Evolutionary conservation across 2,329 filamentous ascomycete genomes (phyloP).

Genomic region (Claviceps monticola): DNA sequence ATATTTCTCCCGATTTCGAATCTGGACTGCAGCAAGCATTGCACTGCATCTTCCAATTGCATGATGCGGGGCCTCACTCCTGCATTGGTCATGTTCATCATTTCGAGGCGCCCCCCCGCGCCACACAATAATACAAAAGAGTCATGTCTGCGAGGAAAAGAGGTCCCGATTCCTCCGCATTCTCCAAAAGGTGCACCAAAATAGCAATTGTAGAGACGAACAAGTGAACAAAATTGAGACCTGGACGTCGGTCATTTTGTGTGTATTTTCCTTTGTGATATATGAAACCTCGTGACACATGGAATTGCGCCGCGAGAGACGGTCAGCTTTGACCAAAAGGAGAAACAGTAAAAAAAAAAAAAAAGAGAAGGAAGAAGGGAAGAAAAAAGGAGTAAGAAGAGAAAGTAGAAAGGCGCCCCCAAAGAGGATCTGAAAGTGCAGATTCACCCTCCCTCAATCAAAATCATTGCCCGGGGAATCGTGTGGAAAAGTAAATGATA

Average conservation of each 20-base stretch:
- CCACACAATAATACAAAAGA: neutral
- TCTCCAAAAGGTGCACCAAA: neutral
- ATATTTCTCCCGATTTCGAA: neutral
- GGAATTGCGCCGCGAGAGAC: neutral
- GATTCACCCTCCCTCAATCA: neutral
- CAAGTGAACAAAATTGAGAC: neutral
- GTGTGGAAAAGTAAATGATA: neutral
- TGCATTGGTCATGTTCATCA: neutral
- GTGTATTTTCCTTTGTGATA: neutral
- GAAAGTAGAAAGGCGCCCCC: neutral
- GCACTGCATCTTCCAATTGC: neutral
- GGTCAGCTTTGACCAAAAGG: neutral
- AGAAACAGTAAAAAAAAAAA: neutral
- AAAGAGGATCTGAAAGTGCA: neutral
- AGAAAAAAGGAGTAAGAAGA: neutral
- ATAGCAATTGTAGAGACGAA: constrained; percentile 1
- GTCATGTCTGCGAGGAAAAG: neutral
- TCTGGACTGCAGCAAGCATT: neutral
- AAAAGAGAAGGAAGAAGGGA: neutral
- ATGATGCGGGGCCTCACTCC: neutral
- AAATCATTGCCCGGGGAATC: neutral
- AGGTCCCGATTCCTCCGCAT: neutral
- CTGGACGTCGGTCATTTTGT: neutral
- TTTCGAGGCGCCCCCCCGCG: neutral
- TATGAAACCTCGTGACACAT: neutral